Conservation (phyloP, 208 protist species). For the Leishmania turanica region DNA sequence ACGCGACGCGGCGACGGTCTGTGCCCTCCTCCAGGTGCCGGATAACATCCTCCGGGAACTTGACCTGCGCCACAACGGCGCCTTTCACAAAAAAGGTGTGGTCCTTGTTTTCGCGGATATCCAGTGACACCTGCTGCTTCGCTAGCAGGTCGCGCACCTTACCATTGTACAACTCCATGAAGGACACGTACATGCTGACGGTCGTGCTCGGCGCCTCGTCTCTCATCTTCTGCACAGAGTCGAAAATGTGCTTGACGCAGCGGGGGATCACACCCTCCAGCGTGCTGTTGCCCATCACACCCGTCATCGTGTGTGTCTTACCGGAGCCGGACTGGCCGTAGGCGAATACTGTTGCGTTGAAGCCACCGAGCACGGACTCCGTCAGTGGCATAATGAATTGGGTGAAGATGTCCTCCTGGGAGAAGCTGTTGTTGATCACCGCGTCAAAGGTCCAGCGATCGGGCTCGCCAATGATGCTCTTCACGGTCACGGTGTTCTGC, state of each 20-base stretch:
- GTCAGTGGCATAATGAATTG: slow-evolving; percentile 88
- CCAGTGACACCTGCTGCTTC: slow-evolving; percentile 85
- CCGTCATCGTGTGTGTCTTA: slow-evolving; percentile 95
- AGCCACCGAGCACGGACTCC: slow-evolving; percentile 87
- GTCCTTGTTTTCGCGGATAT: slow-evolving; percentile 83
- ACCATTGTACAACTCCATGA: slow-evolving; percentile 91
- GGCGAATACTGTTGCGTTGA: slow-evolving; percentile 95
- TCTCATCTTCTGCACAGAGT: slow-evolving; percentile 55
- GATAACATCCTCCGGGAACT: slow-evolving; percentile 76
- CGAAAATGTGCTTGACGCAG: slow-evolving; percentile 82
- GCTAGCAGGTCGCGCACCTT: slow-evolving; percentile 88
- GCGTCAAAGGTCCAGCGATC: slow-evolving; percentile 91
- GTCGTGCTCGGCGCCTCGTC: slow-evolving; percentile 38
- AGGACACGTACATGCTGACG: slow-evolving; percentile 82
- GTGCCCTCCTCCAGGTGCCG: slow-evolving; percentile 88
- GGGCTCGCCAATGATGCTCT: slow-evolving; percentile 56
- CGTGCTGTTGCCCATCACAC: slow-evolving; percentile 60
- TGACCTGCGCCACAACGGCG: slow-evolving; percentile 71
- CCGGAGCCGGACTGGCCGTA: slow-evolving; percentile 96
- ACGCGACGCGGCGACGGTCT: slow-evolving; percentile 76
- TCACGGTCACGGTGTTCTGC: slow-evolving; percentile 71
- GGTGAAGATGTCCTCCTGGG: slow-evolving; percentile 86
- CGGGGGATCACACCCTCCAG: slow-evolving; percentile 81
- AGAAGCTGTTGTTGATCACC: slow-evolving; percentile 91
- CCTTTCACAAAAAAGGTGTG: slow-evolving; percentile 89